phyloP scores from a whole-genome alignment of 1,284 basidiomycete species.

The Moniliella sp. region DNA sequence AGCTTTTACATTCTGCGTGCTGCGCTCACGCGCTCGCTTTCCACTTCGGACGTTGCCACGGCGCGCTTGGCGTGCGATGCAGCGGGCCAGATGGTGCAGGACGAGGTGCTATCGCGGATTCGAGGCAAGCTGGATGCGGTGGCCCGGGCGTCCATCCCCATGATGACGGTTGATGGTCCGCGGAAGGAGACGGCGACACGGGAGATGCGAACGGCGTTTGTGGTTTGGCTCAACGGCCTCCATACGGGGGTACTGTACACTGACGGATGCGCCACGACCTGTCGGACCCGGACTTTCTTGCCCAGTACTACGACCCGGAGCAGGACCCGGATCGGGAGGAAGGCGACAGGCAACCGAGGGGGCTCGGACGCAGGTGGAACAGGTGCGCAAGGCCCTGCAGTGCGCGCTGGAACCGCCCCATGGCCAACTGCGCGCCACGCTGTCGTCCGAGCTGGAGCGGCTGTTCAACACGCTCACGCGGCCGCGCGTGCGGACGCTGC shows the following conservation, averaged over 20 bases:
- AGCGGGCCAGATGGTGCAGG: conserved; percentile 1
- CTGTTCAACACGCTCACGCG: conserved; percentile 77
- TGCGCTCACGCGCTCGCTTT: conserved; percentile 17
- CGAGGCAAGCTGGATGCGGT: conserved; percentile 24
- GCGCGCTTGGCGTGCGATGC: conserved; percentile 2
- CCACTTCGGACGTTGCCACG: conserved; percentile 12
- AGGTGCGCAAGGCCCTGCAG: too few relatives aligned
- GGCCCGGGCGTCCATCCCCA: conserved; percentile 13
- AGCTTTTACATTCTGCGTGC: conserved; percentile 28
- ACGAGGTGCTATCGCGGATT: conserved; percentile 23
- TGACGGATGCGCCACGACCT: conserved; percentile 9
- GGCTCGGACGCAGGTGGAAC: too few relatives aligned
- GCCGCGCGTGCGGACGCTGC: conserved; percentile 57
- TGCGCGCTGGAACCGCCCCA: too few relatives aligned
- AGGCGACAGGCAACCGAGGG: too few relatives aligned
- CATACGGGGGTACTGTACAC: not conserved
- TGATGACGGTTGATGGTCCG: conserved; percentile 26
- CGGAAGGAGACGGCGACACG: conserved; percentile 23
- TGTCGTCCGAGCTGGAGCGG: conserved; percentile 64
- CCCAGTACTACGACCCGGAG: conserved; percentile 4
- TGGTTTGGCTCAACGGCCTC: conserved; percentile 4
- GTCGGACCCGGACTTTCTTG: conserved; percentile 5
- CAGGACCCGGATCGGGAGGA: too few relatives aligned
- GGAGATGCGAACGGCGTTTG: conserved; percentile 22
- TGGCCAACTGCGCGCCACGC: too few relatives aligned